Percentiles rank a stretch among this genome's conserved stretches.
Evolutionary conservation across 768 basidiomycete genomes (phyloP).

Genomic region (Boletellus ananas): DNA sequence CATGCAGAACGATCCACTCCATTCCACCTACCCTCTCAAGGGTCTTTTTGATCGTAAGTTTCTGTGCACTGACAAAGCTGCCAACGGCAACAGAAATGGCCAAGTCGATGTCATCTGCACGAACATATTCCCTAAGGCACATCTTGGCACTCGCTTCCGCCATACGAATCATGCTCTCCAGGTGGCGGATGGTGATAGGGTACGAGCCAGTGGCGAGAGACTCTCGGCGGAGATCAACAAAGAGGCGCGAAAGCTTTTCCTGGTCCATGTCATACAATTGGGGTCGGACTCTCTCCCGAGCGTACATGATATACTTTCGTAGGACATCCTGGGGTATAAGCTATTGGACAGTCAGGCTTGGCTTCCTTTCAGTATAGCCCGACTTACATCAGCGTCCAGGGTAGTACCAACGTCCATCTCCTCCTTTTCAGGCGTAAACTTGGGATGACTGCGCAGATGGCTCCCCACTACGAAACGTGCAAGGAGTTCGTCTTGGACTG

Average conservation of each 20-base stretch:
- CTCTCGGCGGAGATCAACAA: constrained; percentile 92
- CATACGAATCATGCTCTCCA: constrained; percentile 99
- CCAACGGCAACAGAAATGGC: constrained; percentile 94
- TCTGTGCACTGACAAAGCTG: constrained; percentile 95
- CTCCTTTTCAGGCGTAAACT: constrained; percentile 80
- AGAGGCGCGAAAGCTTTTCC: constrained; percentile 91
- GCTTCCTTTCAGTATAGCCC: background rate
- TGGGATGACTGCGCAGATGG: constrained; percentile 91
- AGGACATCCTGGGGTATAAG: constrained; percentile 95
- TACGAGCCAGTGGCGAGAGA: constrained; percentile 97
- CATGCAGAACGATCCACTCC: background rate
- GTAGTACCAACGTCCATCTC: constrained; percentile 92
- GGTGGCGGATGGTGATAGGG: constrained; percentile 95
- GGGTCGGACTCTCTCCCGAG: constrained; percentile 86
- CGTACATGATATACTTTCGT: constrained; percentile 99
- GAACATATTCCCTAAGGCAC: constrained; percentile 93
- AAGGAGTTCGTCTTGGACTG: constrained; percentile 92
- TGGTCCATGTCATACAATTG: constrained; percentile 95
- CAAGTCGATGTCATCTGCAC: constrained; percentile 93
- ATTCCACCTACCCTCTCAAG: constrained; percentile 68
- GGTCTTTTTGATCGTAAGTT: constrained; percentile 98
- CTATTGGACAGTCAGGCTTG: constrained; percentile 39
- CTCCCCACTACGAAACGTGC: constrained; percentile 98
- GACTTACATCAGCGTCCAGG: constrained; percentile 83
- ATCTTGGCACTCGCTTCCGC: constrained; percentile 98